Evolutionary conservation across 2,329 filamentous ascomycete genomes (phyloP).

Genomic region (Ceratocystis variospora): DNA sequence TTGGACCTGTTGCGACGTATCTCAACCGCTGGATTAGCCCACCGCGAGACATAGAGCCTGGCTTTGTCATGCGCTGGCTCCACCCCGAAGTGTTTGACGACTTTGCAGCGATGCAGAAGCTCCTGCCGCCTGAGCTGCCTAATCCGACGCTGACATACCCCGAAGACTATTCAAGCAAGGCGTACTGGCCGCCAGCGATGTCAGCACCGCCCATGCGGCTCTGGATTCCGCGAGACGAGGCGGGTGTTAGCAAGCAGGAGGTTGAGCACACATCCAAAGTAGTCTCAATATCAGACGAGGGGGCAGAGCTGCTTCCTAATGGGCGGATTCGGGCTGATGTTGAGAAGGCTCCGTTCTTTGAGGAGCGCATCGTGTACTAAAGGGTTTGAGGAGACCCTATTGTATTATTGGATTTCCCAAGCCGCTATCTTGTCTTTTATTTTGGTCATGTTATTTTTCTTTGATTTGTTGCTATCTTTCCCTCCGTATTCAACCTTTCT

Average conservation of each 20-base stretch:
- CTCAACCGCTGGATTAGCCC: conserved; percentile 24
- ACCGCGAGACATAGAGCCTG: conserved; percentile 27
- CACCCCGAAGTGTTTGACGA: conserved; percentile 65
- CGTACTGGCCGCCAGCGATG: conserved; percentile 61
- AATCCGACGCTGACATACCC: conserved; percentile 32
- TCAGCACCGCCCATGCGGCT: conserved; percentile 46
- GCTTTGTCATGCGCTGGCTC: conserved; percentile 52
- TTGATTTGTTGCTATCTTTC: not conserved
- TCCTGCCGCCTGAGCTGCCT: conserved; percentile 21
- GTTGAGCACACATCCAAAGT: conserved; percentile 51
- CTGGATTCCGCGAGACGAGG: conserved; percentile 62
- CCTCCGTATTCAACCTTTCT: not conserved
- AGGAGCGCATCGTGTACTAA: conserved; percentile 30
- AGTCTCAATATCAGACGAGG: conserved; percentile 59
- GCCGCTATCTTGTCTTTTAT: no score
- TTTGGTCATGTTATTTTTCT: no score
- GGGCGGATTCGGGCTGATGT: conserved; percentile 28
- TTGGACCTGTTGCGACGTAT: conserved; percentile 24
- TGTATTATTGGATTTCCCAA: not conserved
- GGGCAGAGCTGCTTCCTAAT: conserved; percentile 45
- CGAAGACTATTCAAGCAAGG: conserved; percentile 43
- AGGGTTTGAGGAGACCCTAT: not conserved
- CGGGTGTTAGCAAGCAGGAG: conserved; percentile 58
- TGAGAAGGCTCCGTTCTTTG: conserved; percentile 29
- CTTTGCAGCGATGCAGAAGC: conserved; percentile 42